Percentiles rank a stretch among this genome's conserved stretches.
These are phyloP conservation scores for Chiua sp. DNA, from an alignment of 1,284 basidiomycete genomes.

Conservation along the genomic window DNA sequence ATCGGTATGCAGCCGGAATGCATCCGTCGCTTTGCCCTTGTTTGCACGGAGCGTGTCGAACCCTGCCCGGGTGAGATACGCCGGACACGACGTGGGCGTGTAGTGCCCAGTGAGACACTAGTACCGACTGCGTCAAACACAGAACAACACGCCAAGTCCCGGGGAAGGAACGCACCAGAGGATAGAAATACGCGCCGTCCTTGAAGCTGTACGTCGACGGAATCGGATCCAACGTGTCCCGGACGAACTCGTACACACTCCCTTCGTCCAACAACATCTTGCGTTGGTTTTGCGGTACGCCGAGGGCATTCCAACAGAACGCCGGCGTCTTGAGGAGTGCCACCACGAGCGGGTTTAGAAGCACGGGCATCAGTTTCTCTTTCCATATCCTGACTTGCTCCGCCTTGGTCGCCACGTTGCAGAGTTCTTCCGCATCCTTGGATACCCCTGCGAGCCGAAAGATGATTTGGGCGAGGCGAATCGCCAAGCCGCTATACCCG, in stretches of 20 bases:
- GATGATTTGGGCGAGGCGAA: conserved; percentile 67
- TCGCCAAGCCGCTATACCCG: conserved; percentile 77
- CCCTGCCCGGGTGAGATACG: conserved; percentile 72
- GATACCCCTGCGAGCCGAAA: conserved; percentile 67
- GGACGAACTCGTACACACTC: conserved; percentile 59
- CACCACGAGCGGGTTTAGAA: conserved; percentile 72
- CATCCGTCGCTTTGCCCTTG: conserved; percentile 55
- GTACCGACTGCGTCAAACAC: neutral
- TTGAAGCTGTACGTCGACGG: conserved; percentile 55
- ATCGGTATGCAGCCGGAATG: conserved; percentile 81
- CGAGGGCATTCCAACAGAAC: conserved; percentile 87
- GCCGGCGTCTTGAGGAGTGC: conserved; percentile 64
- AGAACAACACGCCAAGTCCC: no score
- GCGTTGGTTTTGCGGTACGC: conserved; percentile 80
- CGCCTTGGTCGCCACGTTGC: conserved; percentile 57
- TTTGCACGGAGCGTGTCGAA: conserved; percentile 64
- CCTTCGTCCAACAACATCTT: conserved; percentile 73
- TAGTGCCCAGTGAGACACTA: conserved; percentile 70
- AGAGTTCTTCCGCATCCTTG: conserved; percentile 62
- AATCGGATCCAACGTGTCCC: conserved; percentile 71
- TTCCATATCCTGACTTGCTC: conserved; percentile 76
- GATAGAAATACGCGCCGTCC: conserved; percentile 73
- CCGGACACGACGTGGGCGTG: conserved; percentile 71
- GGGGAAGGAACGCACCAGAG: conserved; percentile 59
- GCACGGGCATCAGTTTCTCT: conserved; percentile 62